Base-by-base conservation (phyloP, 208 protist genomes). In the Trypanosoma grayi region DNA sequence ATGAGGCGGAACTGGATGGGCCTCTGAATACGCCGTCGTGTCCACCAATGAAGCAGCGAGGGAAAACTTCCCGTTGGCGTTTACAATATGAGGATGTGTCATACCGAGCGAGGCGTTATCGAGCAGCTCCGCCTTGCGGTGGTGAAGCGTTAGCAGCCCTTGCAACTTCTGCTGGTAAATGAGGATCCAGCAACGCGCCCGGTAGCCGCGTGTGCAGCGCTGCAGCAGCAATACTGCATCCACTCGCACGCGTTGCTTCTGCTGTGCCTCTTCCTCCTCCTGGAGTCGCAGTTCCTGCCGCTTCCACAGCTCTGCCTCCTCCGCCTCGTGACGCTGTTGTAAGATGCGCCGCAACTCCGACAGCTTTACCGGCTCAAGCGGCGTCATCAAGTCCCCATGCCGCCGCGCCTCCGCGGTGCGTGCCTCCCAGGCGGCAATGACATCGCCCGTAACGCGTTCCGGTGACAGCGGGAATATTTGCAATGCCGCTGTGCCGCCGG, bases 351-450 rank as follows among this genome's bases (percentile, higher is more conserved):
- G 60, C 41, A 92, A 61, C 37, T 65, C 72, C 0, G 61, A 66
- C 27, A 87, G 61, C 41, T 77, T 81, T 4, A 92, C 81, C 16
- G 56, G 55, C 18, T 88, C 58, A 36, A 87, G 75, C 13, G 79
- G 71, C 0, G 75, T 74, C 66, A 83, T 66, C 43, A 68, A 77
- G 27, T 81, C 68, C 3, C 80, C 80, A 0, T 10, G 25, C 34
- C 66, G 50, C 11, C 71, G 71, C 2, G 40, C 46, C 18, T 64
- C 46, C 20, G 30, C 44, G 7, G 20, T 52, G 25, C 60, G 53
- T 1, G 33, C 16, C 22, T 70, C 61, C 55, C 57, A 65, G 6
- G 48, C 41, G 9, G 47, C 51, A 44, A 59, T 28, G 8, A 56
- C 43, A 57, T 72, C 57, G 14, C 66, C 66, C 22, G n/a, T 31